A percentile compares a stretch with the other conserved stretches of the same genome.
phyloP scores from a whole-genome alignment of 129 eudicot species.

The Artemisia tridentata region DNA sequence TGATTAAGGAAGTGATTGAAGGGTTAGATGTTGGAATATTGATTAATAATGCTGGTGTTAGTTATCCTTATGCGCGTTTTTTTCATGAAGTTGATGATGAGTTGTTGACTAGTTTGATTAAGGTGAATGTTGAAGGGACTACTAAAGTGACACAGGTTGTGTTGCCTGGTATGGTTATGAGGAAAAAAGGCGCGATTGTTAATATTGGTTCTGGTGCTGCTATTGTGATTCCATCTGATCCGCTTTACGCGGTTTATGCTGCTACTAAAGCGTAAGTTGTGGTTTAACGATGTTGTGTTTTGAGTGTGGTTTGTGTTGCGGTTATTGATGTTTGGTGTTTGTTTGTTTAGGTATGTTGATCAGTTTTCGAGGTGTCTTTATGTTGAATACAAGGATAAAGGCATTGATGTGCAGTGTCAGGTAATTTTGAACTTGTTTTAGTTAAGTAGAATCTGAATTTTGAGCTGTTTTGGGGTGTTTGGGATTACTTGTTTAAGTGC shows the following conservation, averaged over 20 bases:
- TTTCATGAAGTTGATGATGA: slow-evolving; percentile 93
- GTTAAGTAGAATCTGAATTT: neutral
- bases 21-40: slow-evolving; percentile 85
- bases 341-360: slow-evolving; percentile 69
- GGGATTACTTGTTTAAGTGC: too few relatives aligned
- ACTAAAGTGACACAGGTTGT: slow-evolving; percentile 78
- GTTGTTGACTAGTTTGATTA: slow-evolving; percentile 66
- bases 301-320: neutral
- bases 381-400: slow-evolving; percentile 91
- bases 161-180: slow-evolving; percentile 75
- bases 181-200: slow-evolving; percentile 92
- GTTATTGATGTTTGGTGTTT: slow-evolving; percentile 20
- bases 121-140: slow-evolving; percentile 87
- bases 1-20: slow-evolving; percentile 57
- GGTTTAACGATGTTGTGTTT: neutral
- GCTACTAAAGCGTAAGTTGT: slow-evolving; percentile 87
- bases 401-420: slow-evolving; percentile 99
- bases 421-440: slow-evolving; percentile 32
- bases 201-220: slow-evolving; percentile 97
- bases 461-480: neutral
- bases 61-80: slow-evolving; percentile 88
- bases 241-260: slow-evolving; percentile 92
- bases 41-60: slow-evolving; percentile 86
- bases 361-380: slow-evolving; percentile 92
- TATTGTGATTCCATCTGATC: slow-evolving; percentile 81